A percentile compares a stretch with the other conserved stretches of the same genome.
phyloP scores from a whole-genome alignment of 2,329 filamentous ascomycete species.

The Helotiales sp. region DNA sequence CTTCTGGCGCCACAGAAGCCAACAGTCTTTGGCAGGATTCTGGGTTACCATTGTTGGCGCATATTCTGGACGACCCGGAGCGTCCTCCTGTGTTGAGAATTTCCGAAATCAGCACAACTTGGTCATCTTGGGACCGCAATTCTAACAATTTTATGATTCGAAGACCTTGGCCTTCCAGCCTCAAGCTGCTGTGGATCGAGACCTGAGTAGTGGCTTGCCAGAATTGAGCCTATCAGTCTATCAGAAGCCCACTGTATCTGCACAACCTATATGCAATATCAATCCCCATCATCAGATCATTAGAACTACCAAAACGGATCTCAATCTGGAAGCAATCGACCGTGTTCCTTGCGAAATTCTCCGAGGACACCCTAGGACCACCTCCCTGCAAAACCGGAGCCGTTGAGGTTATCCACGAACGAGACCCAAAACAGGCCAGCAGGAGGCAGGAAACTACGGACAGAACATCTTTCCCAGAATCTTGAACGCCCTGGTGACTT shows the following conservation, averaged over 20 bases:
- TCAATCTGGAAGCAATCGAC: background rate
- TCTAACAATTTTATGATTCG: background rate
- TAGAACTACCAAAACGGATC: background rate
- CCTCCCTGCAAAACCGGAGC: background rate
- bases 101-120: background rate
- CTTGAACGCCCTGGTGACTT: background rate
- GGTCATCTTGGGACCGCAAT: background rate
- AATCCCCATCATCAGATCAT: background rate
- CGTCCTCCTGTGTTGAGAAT: background rate
- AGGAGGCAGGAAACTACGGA: background rate
- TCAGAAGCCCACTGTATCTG: background rate
- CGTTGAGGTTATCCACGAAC: background rate
- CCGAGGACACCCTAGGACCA: background rate
- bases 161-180: background rate
- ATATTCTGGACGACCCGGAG: background rate
- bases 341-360: background rate
- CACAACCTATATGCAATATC: background rate
- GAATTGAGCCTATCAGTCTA: background rate
- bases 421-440: background rate
- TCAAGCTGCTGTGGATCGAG: background rate
- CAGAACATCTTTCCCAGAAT: background rate
- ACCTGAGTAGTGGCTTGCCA: background rate
- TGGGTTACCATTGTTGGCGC: constrained; percentile 1
- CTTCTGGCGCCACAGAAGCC: constrained; percentile 3
- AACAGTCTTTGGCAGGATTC: background rate